A percentile compares a stretch with the other conserved stretches of the same genome.
Conservation (phyloP, 305 asterid genomes). For the Euphrasia arctica region DNA sequence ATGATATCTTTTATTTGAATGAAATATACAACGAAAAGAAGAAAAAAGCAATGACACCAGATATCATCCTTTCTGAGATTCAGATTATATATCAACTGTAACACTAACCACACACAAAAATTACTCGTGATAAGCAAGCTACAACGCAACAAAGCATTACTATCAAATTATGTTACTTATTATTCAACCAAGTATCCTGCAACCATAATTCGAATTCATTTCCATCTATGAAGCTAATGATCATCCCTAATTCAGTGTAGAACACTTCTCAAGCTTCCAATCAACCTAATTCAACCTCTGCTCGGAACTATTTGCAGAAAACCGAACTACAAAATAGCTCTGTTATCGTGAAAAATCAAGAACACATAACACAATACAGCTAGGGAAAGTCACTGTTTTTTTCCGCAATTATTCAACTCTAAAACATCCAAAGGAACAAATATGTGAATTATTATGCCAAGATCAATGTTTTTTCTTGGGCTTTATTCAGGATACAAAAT, state of each 20-base stretch:
- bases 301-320: neutral
- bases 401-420: neutral
- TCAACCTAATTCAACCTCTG: neutral
- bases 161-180: neutral
- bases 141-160: neutral
- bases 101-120: neutral
- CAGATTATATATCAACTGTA: too few relatives aligned
- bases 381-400: neutral
- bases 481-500: constrained; percentile 35
- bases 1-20: too few relatives aligned
- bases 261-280: neutral
- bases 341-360: neutral
- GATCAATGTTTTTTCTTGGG: constrained; percentile 29
- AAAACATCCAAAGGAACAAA: neutral
- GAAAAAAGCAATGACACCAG: neutral
- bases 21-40: neutral
- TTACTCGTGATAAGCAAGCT: neutral
- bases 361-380: neutral
- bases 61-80: neutral
- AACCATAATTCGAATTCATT: neutral
- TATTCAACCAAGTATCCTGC: neutral
- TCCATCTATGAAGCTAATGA: neutral
- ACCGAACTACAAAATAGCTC: neutral
- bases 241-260: neutral
- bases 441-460: constrained; percentile 15